phyloP scores from a whole-genome alignment of 2,329 filamentous ascomycete genomes.

The Pyricularia sp. region DNA sequence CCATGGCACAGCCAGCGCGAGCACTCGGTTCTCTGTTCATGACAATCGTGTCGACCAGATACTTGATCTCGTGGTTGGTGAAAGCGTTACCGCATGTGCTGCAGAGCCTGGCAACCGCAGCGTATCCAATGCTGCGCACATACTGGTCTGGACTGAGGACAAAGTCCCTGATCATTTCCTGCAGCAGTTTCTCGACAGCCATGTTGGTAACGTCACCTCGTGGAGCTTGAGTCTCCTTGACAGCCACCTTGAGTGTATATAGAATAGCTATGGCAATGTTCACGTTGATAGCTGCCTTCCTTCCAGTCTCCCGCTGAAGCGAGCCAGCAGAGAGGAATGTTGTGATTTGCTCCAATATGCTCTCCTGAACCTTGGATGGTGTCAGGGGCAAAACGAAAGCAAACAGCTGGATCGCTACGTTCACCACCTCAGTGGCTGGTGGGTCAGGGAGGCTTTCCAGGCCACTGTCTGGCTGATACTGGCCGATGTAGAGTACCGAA shows the following conservation, averaged over 20 bases:
- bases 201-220: slow-evolving; percentile 64
- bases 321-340: slow-evolving; percentile 76
- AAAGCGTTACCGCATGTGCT: slow-evolving; percentile 76
- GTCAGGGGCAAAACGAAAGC: slow-evolving; percentile 85
- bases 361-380: slow-evolving; percentile 87
- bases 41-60: slow-evolving; percentile 88
- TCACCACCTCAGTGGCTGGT: slow-evolving; percentile 85
- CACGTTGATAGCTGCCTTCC: slow-evolving; percentile 83
- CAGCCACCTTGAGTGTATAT: slow-evolving; percentile 72
- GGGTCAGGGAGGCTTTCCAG: slow-evolving; percentile 53
- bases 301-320: slow-evolving; percentile 75
- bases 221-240: slow-evolving; percentile 66
- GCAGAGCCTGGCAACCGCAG: slow-evolving; percentile 79
- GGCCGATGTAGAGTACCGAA: slow-evolving; percentile 61
- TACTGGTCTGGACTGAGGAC: slow-evolving; percentile 78
- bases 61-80: slow-evolving; percentile 78
- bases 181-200: slow-evolving; percentile 75
- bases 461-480: background rate
- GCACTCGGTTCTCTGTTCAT: slow-evolving; percentile 88
- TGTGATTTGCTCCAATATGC: slow-evolving; percentile 85
- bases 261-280: slow-evolving; percentile 80
- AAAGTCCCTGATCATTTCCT: slow-evolving; percentile 64
- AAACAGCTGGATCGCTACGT: slow-evolving; percentile 88
- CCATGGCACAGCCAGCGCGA: slow-evolving; percentile 88
- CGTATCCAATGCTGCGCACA: slow-evolving; percentile 75